Evolutionary conservation across 352 stramenopile species (phyloP).

Genomic region (Globisporangium cederbergense): DNA sequence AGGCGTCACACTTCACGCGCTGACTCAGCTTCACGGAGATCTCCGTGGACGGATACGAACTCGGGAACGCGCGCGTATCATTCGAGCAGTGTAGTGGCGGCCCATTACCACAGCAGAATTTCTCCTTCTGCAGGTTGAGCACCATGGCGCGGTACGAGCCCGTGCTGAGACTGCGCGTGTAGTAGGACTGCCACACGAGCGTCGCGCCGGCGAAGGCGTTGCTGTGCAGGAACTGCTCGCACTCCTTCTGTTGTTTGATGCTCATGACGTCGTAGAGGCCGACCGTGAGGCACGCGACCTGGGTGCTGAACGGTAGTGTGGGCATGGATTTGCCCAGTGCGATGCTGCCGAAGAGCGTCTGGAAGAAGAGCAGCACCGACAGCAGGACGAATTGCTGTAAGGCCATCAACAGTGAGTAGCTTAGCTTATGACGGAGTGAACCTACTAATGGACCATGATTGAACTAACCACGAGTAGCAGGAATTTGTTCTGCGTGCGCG

Average conservation of each 20-base stretch:
- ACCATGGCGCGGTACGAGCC: conserved; percentile 51
- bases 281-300: conserved; percentile 59
- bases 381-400: conserved; percentile 43
- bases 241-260: conserved; percentile 28
- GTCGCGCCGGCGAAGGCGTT: conserved; percentile 58
- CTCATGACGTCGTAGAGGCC: conserved; percentile 44
- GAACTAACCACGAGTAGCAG: conserved; percentile 48
- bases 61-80: conserved; percentile 47
- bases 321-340: conserved; percentile 33
- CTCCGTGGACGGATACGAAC: conserved; percentile 32
- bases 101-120: conserved; percentile 71
- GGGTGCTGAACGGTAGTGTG: conserved; percentile 29
- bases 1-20: conserved; percentile 29
- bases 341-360: conserved; percentile 60
- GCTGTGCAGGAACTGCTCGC: conserved; percentile 50
- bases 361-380: conserved; percentile 46
- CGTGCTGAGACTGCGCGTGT: conserved; percentile 38
- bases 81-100: conserved; percentile 44
- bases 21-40: conserved; percentile 22
- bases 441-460: neutral
- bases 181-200: conserved; percentile 78
- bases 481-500: conserved; percentile 74
- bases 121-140: conserved; percentile 53
- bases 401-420: neutral
- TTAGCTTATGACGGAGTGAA: neutral